Evolutionary conservation across 768 basidiomycete species (phyloP), one percentile per base, ranked within the genome.

Genomic region (Russula abietina): DNA sequence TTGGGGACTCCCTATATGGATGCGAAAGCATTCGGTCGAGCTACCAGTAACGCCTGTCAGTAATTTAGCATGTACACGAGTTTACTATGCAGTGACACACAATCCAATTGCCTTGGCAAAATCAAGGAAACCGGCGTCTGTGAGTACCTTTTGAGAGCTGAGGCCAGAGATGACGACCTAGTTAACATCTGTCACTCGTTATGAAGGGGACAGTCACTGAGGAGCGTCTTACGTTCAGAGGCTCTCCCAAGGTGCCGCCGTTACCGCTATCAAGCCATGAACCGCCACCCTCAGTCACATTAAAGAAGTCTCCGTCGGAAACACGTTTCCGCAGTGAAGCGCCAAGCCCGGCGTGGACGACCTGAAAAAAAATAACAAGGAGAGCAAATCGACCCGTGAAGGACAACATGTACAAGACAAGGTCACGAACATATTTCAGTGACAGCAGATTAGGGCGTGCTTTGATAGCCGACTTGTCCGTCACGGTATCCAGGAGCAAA

Each of bases 111-210:
- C 80, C 38, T 72, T 76, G 0, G 84, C 86, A 68, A 77, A 33
- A 67, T 85, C 85, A 48, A 83, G 48, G 55, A 87, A 69, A 0
- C 86, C 86, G 30, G 71, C 65, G 57, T 83, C 77, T 0, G 81
- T 84, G 57, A 87, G 78, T 14, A 88, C 83, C 0, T 73, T 0
- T 36, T 81, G 73, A 10, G 84, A 85, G 68, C 86, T 87, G 45
- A 78, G 67, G 0, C 81, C 85, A 3, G 87, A 89, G 57, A 89
- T 80, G 65, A 89, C 86, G 53, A 88, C 78, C 80, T 81, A 48
- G 33, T 43, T 48, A 41, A 50, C 22, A 12, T 38, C 24, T 48
- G 57, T 55, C 33, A 50, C 12, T 43, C 22, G 22, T 39, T 22
- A 26, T 38, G 30, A 24, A 28, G 14, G 6, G 9, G 11, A 39